A percentile compares a stretch with the other conserved stretches of the same genome.
phyloP scores from a whole-genome alignment of 768 basidiomycete species.

The Suillus luteus region DNA sequence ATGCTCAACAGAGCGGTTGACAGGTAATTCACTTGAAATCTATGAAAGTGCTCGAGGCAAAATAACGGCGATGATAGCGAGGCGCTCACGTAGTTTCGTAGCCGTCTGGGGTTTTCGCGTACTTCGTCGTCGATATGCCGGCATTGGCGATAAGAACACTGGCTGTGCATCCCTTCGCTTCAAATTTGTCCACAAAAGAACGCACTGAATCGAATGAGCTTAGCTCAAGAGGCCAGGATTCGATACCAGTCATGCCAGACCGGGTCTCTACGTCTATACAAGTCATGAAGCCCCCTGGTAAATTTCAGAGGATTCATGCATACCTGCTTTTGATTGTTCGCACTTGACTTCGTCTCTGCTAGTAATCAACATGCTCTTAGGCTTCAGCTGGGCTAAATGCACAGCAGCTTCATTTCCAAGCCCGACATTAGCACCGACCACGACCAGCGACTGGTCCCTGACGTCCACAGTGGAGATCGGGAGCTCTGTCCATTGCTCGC shows the following conservation, averaged over 20 bases:
- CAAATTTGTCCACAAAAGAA: conserved; percentile 32
- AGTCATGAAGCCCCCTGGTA: background rate
- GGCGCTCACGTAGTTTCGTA: conserved; percentile 38
- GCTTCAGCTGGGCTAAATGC: conserved; percentile 27
- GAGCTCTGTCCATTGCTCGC: conserved; percentile 31
- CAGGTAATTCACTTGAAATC: conserved; percentile 40
- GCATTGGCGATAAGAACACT: conserved; percentile 37
- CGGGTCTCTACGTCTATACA: conserved; percentile 23
- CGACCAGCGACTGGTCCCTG: conserved; percentile 26
- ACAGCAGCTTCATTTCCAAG: conserved; percentile 34
- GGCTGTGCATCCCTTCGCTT: conserved; percentile 28
- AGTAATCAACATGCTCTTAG: conserved; percentile 28
- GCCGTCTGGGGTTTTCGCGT: conserved; percentile 34
- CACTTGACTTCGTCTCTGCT: conserved; percentile 26
- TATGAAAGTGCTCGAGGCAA: conserved; percentile 14
- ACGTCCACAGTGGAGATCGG: conserved; percentile 25
- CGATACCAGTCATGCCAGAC: conserved; percentile 15
- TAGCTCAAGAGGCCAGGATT: conserved; percentile 39
- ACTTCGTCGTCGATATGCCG: conserved; percentile 20
- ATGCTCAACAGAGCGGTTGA: conserved; percentile 38
- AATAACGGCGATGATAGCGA: background rate
- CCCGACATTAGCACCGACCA: conserved; percentile 31
- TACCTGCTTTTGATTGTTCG: conserved; percentile 23
- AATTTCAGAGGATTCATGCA: background rate
- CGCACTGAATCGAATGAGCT: conserved; percentile 35